Evolutionary conservation across 2,329 filamentous ascomycete genomes (phyloP), one percentile per base, ranked within the genome.

Genomic region (Stemphylium lycopersici): DNA sequence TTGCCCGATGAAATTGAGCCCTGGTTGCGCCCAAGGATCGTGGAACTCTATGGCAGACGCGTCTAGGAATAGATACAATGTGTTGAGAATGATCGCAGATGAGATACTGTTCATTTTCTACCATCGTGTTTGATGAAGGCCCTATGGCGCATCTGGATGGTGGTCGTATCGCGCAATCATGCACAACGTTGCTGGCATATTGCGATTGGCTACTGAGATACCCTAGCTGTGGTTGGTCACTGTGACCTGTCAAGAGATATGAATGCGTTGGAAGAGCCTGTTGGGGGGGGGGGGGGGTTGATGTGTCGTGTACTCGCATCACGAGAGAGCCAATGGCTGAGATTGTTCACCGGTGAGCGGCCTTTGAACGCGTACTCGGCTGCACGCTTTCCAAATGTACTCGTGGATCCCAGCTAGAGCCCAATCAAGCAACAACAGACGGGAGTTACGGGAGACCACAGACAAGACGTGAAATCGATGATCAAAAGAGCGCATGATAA

Each of bases 41-140:
- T 39, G 20, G 52, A 46, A 43, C 51, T 54, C 24, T 45, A 47
- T 56, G 49, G 51, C 36, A 41, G 41, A 48, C 54, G 58, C 43
- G n/a, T 55, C 63, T 58, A 63, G 61, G 59, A 65, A 69, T 67
- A 68, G 61, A 55, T 52, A 34, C 22, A 26, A 34, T 44, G 10
- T 50, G 42, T 41, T 29, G 26, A 29, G 26, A 29, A 29, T 11
- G 10, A 6, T 56, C 22, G 45, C 37, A 26, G 24, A 20, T 16
- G 26, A n/a, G 51, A 43, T 33, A 38, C 52, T 40, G 7, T 39
- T 32, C 13, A 6, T 46, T 48, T 31, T 33, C n/a, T 48, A 24
- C n/a, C 29, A 12, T 33, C 48, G 36, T 57, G 26, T 46, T 49
- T 57, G 33, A 56, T 52, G 32, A 42, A 40, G 39, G 18, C 52